Conservation (phyloP, 2,329 filamentous ascomycete species). For the Scortechinia acanthostroma region DNA sequence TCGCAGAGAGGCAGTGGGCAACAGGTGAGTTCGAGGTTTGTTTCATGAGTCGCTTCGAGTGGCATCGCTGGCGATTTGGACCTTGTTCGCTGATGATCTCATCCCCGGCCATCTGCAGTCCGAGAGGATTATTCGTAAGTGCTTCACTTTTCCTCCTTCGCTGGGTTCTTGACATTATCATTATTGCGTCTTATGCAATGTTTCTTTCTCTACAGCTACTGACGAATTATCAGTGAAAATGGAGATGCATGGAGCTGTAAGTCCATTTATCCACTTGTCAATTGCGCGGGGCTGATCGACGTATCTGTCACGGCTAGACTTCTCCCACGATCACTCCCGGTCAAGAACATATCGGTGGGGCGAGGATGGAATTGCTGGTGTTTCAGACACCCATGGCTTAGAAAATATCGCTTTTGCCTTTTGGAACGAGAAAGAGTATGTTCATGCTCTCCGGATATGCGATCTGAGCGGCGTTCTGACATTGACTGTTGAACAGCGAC, state of each 20-base stretch:
- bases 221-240: constrained; percentile 91
- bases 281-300: constrained; percentile 2
- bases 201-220: too few species aligned
- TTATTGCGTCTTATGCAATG: too few species aligned
- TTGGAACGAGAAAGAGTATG: constrained; percentile 92
- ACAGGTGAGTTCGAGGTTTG: constrained; percentile 47
- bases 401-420: constrained; percentile 94
- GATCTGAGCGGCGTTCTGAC: constrained; percentile 2
- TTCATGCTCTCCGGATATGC: constrained; percentile 3
- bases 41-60: too few species aligned
- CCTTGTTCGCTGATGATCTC: too few species aligned
- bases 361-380: constrained; percentile 92
- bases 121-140: constrained; percentile 9
- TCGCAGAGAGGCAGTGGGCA: constrained; percentile 91
- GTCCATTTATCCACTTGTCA: constrained; percentile 5
- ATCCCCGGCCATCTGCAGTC: not conserved
- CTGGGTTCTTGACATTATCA: too few species aligned
- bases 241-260: constrained; percentile 4
- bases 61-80: constrained; percentile 6
- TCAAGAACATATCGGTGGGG: constrained; percentile 90
- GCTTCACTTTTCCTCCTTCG: constrained; percentile 72
- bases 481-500: constrained; percentile 52
- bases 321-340: constrained; percentile 84
- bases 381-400: constrained; percentile 80
- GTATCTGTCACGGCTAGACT: too few species aligned